Evolutionary conservation across 176 grass and related monocot species (phyloP).

Genomic region (Pontederia crassipes): DNA sequence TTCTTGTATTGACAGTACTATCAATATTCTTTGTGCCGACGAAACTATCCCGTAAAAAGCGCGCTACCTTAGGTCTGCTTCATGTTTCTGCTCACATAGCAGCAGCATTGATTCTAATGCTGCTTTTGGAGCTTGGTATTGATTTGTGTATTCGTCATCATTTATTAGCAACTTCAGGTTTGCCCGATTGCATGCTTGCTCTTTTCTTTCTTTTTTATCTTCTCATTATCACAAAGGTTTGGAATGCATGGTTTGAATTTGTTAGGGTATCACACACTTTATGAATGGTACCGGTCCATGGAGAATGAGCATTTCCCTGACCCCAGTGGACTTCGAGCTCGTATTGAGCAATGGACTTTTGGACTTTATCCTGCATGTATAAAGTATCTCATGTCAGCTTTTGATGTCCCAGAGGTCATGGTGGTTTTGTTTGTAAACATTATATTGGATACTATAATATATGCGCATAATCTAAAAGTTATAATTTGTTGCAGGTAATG

Average conservation of each 20-base stretch:
- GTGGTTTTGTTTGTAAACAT: slow-evolving; percentile 1
- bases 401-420: slow-evolving; percentile 87
- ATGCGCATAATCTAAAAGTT: background rate
- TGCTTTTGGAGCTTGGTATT: slow-evolving; percentile 92
- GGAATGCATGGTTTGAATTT: background rate
- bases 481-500: slow-evolving; percentile 57
- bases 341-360: slow-evolving; percentile 82
- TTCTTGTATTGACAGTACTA: slow-evolving; percentile 49
- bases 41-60: slow-evolving; percentile 76
- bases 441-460: background rate
- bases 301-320: slow-evolving; percentile 94
- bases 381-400: slow-evolving; percentile 99
- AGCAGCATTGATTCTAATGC: slow-evolving; percentile 85
- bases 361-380: slow-evolving; percentile 96
- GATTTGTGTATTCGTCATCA: slow-evolving; percentile 90
- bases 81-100: slow-evolving; percentile 80
- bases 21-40: slow-evolving; percentile 96
- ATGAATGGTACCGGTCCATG: slow-evolving; percentile 88
- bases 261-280: slow-evolving; percentile 90
- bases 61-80: slow-evolving; percentile 72
- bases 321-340: slow-evolving; percentile 61
- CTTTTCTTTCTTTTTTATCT: background rate
- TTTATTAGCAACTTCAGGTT: slow-evolving; percentile 93
- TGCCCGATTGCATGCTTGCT: background rate
- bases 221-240: slow-evolving; percentile 15